Base-by-base conservation (phyloP, 2,329 filamentous ascomycete species). In the Monosporascus sp. region DNA sequence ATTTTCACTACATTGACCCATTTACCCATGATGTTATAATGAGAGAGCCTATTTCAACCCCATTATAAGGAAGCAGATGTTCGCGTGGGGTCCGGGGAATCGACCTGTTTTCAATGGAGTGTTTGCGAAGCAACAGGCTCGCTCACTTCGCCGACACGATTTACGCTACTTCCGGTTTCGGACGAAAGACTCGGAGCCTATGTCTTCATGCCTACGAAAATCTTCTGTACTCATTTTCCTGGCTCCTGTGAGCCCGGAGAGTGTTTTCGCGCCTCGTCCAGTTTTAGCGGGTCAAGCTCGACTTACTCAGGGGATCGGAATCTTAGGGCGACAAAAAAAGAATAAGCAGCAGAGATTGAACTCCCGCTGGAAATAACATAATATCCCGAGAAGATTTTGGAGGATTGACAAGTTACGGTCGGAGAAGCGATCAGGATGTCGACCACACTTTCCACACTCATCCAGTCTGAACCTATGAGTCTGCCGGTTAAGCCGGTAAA, bases 371-470 rank as follows among this genome's bases (percentile, higher is more conserved):
- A 35, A 35, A 35, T 35, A 14, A 5, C 9, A 6, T 9, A 20
- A 43, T 17, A 15, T 14, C 24, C 20, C 14, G 14, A 15, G 24
- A 25, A 25, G 24, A 22, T 17, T 14, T 8, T n/a, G 25, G 24
- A 18, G 18, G 18, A 11, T n/a, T 11, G 17, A 9, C 7, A n/a
- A 20, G 18, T n/a, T 7, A 46, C 24, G 20, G 25, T 41, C 43
- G 25, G 15, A 25, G 14, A 8, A 11, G 15, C 17, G 24, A 43
- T 51, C 54, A 50, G 52, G 35, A 66, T 66, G 64, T 57, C 56
- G 48, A 56, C 48, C 53, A 55, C 55, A 36, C 56, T 54, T 51
- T 61, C 61, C 50, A 53, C 47, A 50, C 41, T 53, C 36, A 47
- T 55, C 14, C 41, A 52, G 35, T 54, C 55, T 47, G 53, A 54